Evolutionary conservation across 345 rosid genomes (phyloP).

Genomic region (Rubroshorea leprosula): DNA sequence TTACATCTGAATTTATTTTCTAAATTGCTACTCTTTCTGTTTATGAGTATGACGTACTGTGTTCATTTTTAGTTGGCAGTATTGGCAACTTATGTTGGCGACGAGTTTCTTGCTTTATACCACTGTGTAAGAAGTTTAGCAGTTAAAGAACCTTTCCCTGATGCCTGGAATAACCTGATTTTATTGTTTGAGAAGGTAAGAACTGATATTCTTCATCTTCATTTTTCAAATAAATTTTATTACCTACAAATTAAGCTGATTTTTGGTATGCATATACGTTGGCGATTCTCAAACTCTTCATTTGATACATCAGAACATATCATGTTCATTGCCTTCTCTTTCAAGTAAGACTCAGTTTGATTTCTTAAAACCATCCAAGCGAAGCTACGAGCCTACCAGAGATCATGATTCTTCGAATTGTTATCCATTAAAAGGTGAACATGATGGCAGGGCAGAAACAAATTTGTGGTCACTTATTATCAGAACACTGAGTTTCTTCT

Average conservation of each 20-base stretch:
- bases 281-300: conserved; percentile 23
- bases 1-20: neutral
- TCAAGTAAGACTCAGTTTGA: conserved; percentile 44
- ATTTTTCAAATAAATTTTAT: conserved; percentile 4
- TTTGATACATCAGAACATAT: conserved; percentile 64
- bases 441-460: conserved; percentile 21
- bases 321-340: conserved; percentile 35
- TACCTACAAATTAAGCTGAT: neutral
- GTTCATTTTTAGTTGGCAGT: conserved; percentile 63
- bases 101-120: conserved; percentile 81
- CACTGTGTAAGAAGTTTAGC: conserved; percentile 94
- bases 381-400: conserved; percentile 15
- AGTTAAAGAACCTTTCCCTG: conserved; percentile 88
- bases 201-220: neutral
- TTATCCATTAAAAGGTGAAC: conserved; percentile 21
- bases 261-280: conserved; percentile 2
- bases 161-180: conserved; percentile 74
- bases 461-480: conserved; percentile 64
- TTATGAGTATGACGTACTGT: conserved; percentile 1
- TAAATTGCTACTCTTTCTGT: neutral
- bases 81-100: conserved; percentile 82
- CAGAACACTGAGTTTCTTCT: conserved; percentile 61
- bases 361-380: conserved; percentile 53
- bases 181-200: conserved; percentile 78
- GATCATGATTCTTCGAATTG: conserved; percentile 18